phyloP scores from a whole-genome alignment of 2,329 filamentous ascomycete genomes.

The Phoma sp. region DNA sequence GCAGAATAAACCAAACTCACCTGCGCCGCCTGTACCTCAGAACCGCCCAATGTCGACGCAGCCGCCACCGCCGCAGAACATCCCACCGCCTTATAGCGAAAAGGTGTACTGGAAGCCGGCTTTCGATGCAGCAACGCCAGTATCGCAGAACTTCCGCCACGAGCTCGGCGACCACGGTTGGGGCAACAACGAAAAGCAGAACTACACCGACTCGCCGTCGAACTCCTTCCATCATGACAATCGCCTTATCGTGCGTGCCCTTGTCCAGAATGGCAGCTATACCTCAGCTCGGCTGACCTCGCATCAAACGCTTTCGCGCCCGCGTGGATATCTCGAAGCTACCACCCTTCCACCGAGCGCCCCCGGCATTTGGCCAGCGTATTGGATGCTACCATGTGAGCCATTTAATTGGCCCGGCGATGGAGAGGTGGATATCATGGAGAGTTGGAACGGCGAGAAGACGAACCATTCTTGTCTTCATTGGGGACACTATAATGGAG shows the following conservation, averaged over 20 bases:
- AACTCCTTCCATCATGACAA: conserved; percentile 64
- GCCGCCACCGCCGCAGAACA: conserved; percentile 40
- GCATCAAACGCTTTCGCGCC: conserved; percentile 59
- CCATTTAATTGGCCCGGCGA: conserved; percentile 67
- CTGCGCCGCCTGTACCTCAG: conserved; percentile 32
- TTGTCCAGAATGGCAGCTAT: conserved; percentile 55
- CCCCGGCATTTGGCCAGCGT: conserved; percentile 67
- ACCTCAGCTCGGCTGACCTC: conserved; percentile 65
- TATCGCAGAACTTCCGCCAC: conserved; percentile 62
- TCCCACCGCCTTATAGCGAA: conserved; percentile 32
- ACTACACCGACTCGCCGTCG: conserved; percentile 59
- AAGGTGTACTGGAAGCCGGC: conserved; percentile 62
- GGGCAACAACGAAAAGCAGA: conserved; percentile 68
- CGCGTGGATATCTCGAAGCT: conserved; percentile 62
- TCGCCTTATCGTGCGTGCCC: conserved; percentile 61
- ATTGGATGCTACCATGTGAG: conserved; percentile 66
- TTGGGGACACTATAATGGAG: conserved; percentile 63
- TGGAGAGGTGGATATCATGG: conserved; percentile 67
- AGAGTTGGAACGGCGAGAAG: conserved; percentile 66
- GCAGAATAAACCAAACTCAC: conserved; percentile 40
- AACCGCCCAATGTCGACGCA: conserved; percentile 38
- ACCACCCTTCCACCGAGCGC: conserved; percentile 62
- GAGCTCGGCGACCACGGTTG: conserved; percentile 66
- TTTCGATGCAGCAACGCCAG: conserved; percentile 57
- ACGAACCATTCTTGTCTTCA: conserved; percentile 66